Evolutionary conservation across 192 early-diverging fungal genomes (phyloP).

Genomic region (Coemansia sp.): DNA sequence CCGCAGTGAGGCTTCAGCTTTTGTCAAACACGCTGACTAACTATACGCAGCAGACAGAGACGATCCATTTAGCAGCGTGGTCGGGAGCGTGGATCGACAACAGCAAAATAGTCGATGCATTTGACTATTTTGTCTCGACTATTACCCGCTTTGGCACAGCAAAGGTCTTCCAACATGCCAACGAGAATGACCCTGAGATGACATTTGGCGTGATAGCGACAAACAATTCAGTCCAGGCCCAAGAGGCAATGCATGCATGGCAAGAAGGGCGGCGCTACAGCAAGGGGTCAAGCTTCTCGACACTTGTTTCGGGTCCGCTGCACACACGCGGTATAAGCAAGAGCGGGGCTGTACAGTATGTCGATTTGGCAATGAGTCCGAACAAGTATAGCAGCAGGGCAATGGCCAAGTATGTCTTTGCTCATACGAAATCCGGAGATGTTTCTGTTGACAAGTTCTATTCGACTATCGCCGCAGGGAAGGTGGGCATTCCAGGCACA

Average conservation of each 20-base stretch:
- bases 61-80: background rate
- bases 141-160: background rate
- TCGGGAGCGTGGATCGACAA: conserved; percentile 1
- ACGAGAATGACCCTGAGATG: background rate
- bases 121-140: background rate
- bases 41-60: background rate
- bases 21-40: background rate
- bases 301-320: background rate
- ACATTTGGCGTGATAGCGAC: conserved; percentile 1
- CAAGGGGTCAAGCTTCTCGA: conserved; percentile 1
- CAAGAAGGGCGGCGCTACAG: background rate
- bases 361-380: background rate
- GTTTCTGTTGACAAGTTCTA: background rate
- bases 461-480: background rate
- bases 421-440: background rate
- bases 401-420: background rate
- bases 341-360: background rate
- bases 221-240: background rate
- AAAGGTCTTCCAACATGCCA: conserved; percentile 2
- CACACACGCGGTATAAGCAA: conserved; percentile 1
- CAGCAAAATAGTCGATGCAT: background rate
- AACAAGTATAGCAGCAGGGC: background rate
- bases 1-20: background rate
- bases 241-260: conserved; percentile 5
- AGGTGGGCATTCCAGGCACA: background rate